Evolutionary conservation across 768 basidiomycete genomes (phyloP), one percentile per base, ranked within the genome.

Genomic region (Suillus ampliporus): DNA sequence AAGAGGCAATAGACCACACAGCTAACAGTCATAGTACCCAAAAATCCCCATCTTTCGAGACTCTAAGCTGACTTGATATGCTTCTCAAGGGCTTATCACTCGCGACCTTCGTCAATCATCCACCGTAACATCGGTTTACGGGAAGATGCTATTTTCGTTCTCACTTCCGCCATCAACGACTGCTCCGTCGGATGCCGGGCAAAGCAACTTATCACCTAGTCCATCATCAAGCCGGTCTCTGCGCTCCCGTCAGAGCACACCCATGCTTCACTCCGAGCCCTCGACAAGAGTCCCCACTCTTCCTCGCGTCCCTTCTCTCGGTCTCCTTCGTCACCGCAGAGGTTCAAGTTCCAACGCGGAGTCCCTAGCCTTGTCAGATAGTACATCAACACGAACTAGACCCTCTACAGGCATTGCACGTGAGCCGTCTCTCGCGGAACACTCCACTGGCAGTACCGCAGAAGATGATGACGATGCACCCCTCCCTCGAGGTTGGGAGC

Each of bases 401-500:
- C 61, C n/a, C n/a, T n/a, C 70, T 28, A 26, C n/a, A 34, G 66
- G 63, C n/a, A 72, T 69, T 47, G 17, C 64, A 31, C 40, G 41
- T 2, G 52, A 64, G 9, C 53, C 69, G 6, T 44, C 68, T 50
- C 14, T 35, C 14, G 47, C 68, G 37, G 66, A 64, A 14, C 47
- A 58, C 19, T 50, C 61, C 14, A 43, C 51, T 10, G 6, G 64
- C 23, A 65, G 64, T 54, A 52, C 54, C 26, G 44, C 79, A 5
- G 76, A 78, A 65, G 86, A 89, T 59, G 89, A 90, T 66, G 80
- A 84, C 52, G 84, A 86, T 21, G 81, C 82, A 17, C 83, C 86
- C 21, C 79, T 96, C 38, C 93, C 94, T 0, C 73, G 79, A 26
- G 92, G 92, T 5, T 96, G 92, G 92, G 94, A 96, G 72, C 84